Evolutionary conservation across 1,284 basidiomycete genomes (phyloP), one percentile per base, ranked within the genome.

Genomic region (Golubevia pallescens): DNA sequence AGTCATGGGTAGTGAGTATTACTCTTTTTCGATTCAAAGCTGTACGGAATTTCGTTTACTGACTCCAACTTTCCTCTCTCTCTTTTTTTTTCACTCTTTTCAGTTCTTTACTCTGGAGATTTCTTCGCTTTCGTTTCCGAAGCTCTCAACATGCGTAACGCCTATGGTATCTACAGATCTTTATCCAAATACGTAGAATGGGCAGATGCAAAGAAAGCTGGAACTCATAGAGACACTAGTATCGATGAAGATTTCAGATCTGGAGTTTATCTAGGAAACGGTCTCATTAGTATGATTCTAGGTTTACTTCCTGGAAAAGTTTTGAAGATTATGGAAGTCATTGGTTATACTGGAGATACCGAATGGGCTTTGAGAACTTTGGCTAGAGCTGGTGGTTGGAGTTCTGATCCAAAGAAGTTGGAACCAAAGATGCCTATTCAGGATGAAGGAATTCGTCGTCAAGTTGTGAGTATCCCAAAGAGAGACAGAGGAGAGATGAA

Each of bases 271-370:
- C 71, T 85, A n/a, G 82, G 82, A 52, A 77, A 75, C 53, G 82
- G 82, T 34, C 54, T 83, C 55, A 85, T 85, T 61, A 81, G 77
- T 56, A 74, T 85, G 72, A 80, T 84, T 28, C 68, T 85, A 21
- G 82, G 82, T 24, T 72, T 85, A 1, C 72, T 85, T 14, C 82
- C 82, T 2, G 69, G 77, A 48, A 84, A 81, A 60, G 75, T 85
- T 34, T 70, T 85, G 55, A 82, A 81, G 70, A 77, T 85, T 65
- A 85, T 85, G 82, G 80, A 82, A 61, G 72, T 82, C 57, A 81
- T 85, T 63, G 82, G 82, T 13, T 85, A 85, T 67, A 77, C 74
- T 1, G 82, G 82, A 58, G 77, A 82, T 51, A 75, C 71, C 1
- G 58, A 67, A 14, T 73, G 69, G 60, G 82, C 73, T 2, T 68